Evolutionary conservation across 441 rosid species (phyloP), one percentile per base, ranked within the genome.

Genomic region (Arabidopsis hybrid): DNA sequence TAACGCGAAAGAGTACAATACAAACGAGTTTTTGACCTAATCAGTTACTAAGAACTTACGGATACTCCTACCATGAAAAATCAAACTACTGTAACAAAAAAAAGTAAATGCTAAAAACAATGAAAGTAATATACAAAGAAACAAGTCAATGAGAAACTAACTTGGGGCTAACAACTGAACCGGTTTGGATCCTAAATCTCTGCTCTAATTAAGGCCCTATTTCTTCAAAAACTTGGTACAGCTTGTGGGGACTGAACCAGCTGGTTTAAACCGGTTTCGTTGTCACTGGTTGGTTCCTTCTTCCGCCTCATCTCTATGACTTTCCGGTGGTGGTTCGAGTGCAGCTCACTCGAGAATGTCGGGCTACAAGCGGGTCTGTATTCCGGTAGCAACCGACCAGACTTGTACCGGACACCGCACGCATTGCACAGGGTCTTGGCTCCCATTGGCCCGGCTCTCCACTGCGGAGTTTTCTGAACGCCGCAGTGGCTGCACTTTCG

Each of bases 311-410:
- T 90, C 76, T 95, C 97, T 55, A 93, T 67, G 62, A 95, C 98
- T 78, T 91, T 91, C 65, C 99, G 85, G 85, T 95, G 99, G 72
- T 83, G 89, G 82, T 95, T 95, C 9, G 98, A 95, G 67, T 95
- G 99, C 52, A 88, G 60, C 61, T 88, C 90, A 40, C 79, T 83
- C 0, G 97, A 92, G 76, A 91, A 92, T 0, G 97, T 92, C 2
- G 98, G 99, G 83, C 99, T 95, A 55, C 95, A 85, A 40, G 98
- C 99, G 8, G 99, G 98, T 74, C 99, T 80, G 70, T 92, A 95
- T 53, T 95, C 99, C 7, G 99, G 98, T 12, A 87, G 73, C 8
- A 95, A 82, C 77, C 99, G 84, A 39, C 99, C 99, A 12, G 97
- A 92, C 73, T 92, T 95, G 67, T 59, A 92, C 66, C 99, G 80